Base-by-base conservation (phyloP, 1,284 basidiomycete species). In the Mycena citricolor region DNA sequence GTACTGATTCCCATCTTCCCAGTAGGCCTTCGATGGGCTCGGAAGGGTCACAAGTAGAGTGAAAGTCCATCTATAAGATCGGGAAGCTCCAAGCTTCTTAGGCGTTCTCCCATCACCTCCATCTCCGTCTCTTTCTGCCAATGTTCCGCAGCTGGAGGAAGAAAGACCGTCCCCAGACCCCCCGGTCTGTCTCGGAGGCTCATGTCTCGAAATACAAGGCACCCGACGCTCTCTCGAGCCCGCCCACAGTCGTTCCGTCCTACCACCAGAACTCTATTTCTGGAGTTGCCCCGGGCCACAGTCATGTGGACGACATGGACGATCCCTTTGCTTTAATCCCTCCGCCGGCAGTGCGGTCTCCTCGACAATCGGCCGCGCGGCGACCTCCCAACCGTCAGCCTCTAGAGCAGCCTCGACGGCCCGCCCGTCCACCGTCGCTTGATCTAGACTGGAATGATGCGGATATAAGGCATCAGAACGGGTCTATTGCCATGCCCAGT, bases 351-450 rank as follows among this genome's bases (percentile, higher is more conserved):
- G 39, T 25, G 4, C 14, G 14, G 29, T 36, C 33, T 8, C 28
- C 30, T 22, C 25, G 29, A n/a, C n/a, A n/a, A 33, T 29, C 20
- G 32, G 34, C 5, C 11, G 5, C 20, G 36, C 42, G 20, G 32
- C 39, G 4, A 33, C 40, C 8, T 23, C 40, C 5, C 43, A 44
- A 8, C 43, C 40, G 20, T 38, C 49, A 24, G n/a, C 51, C 51
- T 20, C 25, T 47, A 5, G 13, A 46, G 14, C 51, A 54, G 30
- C 59, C 60, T 30, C 47, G 30, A 44, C 59, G 60, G 21, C 60
- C 61, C 8, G 56, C 58, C 39, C 57, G 59, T 13, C 62, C 62
- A 23, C 62, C 63, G 13, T 58, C 57, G 36, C 54, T 62, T 5
- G 48, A 61, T 32, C 42, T 61, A 12, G 37, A 51, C 34, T n/a